phyloP scores from a whole-genome alignment of 116 monocot genomes.

The Iris pallida region DNA sequence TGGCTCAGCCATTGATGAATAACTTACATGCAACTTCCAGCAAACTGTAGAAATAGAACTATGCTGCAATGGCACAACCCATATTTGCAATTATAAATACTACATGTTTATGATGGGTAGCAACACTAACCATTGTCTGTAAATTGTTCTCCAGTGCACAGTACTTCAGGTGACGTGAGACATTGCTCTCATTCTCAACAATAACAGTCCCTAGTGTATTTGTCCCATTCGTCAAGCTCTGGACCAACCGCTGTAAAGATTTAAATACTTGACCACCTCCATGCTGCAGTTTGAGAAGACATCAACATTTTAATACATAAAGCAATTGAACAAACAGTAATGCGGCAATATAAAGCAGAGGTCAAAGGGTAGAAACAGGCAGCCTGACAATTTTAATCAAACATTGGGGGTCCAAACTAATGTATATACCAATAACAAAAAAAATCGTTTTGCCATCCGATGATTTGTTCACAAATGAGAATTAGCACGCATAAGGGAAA shows the following conservation, averaged over 20 bases:
- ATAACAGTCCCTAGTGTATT: constrained; percentile 44
- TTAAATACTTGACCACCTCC: constrained; percentile 69
- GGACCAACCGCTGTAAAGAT: constrained; percentile 51
- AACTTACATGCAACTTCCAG: not conserved
- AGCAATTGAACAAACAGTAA: not conserved
- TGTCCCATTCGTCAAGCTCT: constrained; percentile 47
- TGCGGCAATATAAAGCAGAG: no score
- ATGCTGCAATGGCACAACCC: not conserved
- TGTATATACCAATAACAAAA: no score
- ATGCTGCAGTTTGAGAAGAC: constrained; percentile 42
- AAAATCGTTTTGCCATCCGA: no score
- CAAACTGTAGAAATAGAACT: not conserved
- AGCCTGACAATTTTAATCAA: not conserved
- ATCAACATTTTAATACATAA: constrained; percentile 5
- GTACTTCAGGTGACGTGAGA: constrained; percentile 71
- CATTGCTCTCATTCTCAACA: constrained; percentile 47
- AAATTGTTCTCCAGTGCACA: constrained; percentile 61
- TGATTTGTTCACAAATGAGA: no score
- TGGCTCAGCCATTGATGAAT: not conserved
- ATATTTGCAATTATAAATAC: not conserved
- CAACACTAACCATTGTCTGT: constrained; percentile 44
- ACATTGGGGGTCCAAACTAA: no score
- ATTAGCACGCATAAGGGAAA: no score
- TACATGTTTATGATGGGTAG: not conserved
- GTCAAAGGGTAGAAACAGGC: not conserved